A percentile compares a stretch with the other conserved stretches of the same genome.
Evolutionary conservation across 208 protist species (phyloP).

Genomic region (Acanthamoeba rhysodes): DNA sequence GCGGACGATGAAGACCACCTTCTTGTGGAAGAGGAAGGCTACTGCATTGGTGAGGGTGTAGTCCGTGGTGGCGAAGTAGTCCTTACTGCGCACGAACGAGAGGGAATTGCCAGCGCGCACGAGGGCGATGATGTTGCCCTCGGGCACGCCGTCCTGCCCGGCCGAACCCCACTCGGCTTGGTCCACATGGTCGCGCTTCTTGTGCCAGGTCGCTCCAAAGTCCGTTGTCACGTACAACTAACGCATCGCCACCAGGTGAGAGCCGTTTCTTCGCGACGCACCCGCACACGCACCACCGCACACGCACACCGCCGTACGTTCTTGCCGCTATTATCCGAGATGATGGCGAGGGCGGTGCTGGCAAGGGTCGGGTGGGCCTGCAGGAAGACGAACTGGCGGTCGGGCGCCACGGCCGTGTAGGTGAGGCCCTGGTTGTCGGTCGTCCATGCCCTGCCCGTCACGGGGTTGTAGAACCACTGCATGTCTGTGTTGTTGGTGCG

Average conservation of each 20-base stretch:
- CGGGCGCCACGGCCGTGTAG: not conserved
- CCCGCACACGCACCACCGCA: too few species aligned
- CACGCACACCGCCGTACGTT: not conserved
- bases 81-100: not conserved
- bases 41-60: conserved; percentile 3
- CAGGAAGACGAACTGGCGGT: not conserved
- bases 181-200: not conserved
- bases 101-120: not conserved
- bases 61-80: conserved; percentile 25
- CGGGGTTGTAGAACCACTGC: conserved; percentile 54
- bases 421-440: conserved; percentile 34
- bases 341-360: conserved; percentile 21
- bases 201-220: conserved; percentile 29
- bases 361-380: conserved; percentile 19
- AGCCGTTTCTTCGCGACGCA: not conserved
- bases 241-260: not conserved
- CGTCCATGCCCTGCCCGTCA: not conserved
- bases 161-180: conserved; percentile 40
- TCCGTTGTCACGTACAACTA: conserved; percentile 26
- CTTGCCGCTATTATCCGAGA: not conserved
- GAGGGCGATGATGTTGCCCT: conserved; percentile 23
- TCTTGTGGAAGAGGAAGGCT: conserved; percentile 17
- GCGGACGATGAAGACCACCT: conserved; percentile 21
- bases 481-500: not conserved
- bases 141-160: not conserved